A percentile compares a stretch with the other conserved stretches of the same genome.
Evolutionary conservation across 441 rosid genomes (phyloP).

Genomic region (Syzygium syzygioides): DNA sequence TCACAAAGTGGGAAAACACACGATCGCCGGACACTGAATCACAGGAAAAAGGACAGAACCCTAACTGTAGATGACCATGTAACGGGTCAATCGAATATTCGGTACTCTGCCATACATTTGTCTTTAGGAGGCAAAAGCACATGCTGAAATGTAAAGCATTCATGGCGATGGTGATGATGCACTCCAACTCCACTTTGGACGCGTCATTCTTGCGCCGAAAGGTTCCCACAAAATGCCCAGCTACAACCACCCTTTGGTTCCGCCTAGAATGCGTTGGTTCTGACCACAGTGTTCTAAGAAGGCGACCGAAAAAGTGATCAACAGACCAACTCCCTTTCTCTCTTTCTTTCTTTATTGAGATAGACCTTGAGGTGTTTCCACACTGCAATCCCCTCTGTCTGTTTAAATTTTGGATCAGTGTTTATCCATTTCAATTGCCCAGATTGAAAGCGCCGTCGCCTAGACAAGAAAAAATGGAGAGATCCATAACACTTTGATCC

Average conservation of each 20-base stretch:
- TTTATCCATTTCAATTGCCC: not conserved
- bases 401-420: not conserved
- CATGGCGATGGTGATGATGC: not conserved
- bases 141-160: not conserved
- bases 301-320: not conserved
- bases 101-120: not conserved
- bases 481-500: not conserved
- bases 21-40: not conserved
- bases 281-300: not conserved
- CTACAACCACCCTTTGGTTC: not conserved
- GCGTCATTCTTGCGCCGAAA: not conserved
- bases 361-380: not conserved
- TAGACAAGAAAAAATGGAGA: not conserved
- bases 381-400: not conserved
- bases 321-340: not conserved
- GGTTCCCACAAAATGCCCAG: not conserved
- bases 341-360: not conserved
- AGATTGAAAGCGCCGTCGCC: not conserved
- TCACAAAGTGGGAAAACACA: not conserved
- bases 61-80: not conserved
- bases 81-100: not conserved
- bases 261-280: not conserved
- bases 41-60: not conserved
- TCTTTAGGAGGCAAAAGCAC: not conserved
- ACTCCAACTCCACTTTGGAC: not conserved